Evolutionary conservation across 352 stramenopile species (phyloP).

Genomic region (Phytophthora fragariae): DNA sequence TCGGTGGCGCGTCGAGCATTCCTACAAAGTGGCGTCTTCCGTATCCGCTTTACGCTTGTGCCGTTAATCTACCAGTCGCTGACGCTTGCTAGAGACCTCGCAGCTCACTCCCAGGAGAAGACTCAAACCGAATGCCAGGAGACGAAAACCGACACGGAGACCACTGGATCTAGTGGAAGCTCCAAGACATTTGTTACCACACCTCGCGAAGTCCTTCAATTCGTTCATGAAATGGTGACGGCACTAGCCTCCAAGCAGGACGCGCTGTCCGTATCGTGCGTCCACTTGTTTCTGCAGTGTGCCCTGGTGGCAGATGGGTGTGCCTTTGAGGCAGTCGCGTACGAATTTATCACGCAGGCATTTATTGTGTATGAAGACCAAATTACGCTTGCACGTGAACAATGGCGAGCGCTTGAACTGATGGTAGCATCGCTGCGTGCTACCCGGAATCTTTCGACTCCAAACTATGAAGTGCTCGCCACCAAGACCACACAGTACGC

Average conservation of each 20-base stretch:
- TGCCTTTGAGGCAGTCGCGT: slow-evolving; percentile 92
- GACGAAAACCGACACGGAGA: slow-evolving; percentile 17
- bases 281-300: slow-evolving; percentile 96
- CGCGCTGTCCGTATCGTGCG: slow-evolving; percentile 70
- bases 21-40: slow-evolving; percentile 84
- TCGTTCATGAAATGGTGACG: slow-evolving; percentile 97
- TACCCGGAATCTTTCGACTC: slow-evolving; percentile 78
- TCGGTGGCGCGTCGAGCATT: slow-evolving; percentile 75
- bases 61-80: slow-evolving; percentile 94
- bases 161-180: not conserved
- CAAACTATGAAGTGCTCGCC: slow-evolving; percentile 96
- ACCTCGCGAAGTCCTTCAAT: slow-evolving; percentile 96
- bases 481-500: slow-evolving; percentile 97
- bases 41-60: slow-evolving; percentile 93
- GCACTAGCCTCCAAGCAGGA: slow-evolving; percentile 87
- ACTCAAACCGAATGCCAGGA: slow-evolving; percentile 27
- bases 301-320: slow-evolving; percentile 90
- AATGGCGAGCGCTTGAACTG: slow-evolving; percentile 89
- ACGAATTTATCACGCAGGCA: slow-evolving; percentile 96
- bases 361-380: slow-evolving; percentile 98
- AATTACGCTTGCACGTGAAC: slow-evolving; percentile 91
- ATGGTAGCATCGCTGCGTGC: slow-evolving; percentile 92
- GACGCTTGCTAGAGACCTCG: slow-evolving; percentile 71
- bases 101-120: slow-evolving; percentile 18
- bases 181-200: slow-evolving; percentile 45